A percentile compares a stretch with the other conserved stretches of the same genome.
Evolutionary conservation across 2,329 filamentous ascomycete genomes (phyloP).

Genomic region (Dactylellina sp.): DNA sequence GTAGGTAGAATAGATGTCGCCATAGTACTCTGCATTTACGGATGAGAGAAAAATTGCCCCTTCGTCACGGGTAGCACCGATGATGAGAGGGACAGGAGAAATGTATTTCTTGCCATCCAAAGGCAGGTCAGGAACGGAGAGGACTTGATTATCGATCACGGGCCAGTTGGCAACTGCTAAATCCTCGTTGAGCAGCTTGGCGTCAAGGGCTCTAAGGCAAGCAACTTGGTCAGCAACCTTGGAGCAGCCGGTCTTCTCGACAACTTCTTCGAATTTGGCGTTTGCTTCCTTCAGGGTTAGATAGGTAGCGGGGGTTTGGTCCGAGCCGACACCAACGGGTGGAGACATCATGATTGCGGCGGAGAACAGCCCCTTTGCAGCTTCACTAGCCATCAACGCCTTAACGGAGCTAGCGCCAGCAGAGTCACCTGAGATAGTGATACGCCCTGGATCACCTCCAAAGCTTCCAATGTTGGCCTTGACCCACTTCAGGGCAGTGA

Average conservation of each 20-base stretch:
- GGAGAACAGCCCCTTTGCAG: constrained; percentile 67
- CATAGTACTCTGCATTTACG: constrained; percentile 58
- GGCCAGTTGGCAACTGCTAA: constrained; percentile 12
- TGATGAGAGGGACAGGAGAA: constrained; percentile 62
- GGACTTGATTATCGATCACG: constrained; percentile 61
- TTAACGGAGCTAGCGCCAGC: constrained; percentile 69
- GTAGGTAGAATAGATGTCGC: constrained; percentile 57
- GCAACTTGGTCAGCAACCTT: constrained; percentile 10
- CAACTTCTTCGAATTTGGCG: neutral
- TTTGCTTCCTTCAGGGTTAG: constrained; percentile 23
- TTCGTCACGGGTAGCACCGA: constrained; percentile 64
- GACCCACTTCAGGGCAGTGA: constrained; percentile 68
- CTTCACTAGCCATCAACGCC: constrained; percentile 67
- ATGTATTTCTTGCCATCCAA: constrained; percentile 60
- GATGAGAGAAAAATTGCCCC: constrained; percentile 62
- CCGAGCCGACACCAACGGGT: constrained; percentile 7
- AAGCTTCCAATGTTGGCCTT: constrained; percentile 80
- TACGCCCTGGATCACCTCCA: constrained; percentile 79
- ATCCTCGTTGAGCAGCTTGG: neutral
- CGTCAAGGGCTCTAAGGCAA: constrained; percentile 24
- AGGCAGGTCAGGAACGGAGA: constrained; percentile 57
- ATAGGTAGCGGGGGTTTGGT: neutral
- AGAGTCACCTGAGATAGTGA: constrained; percentile 83
- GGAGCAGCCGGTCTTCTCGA: constrained; percentile 12
- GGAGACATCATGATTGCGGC: constrained; percentile 64